A percentile compares a stretch with the other conserved stretches of the same genome.
phyloP scores from a whole-genome alignment of 208 protist genomes.

The Vickermania ingenoplastis region DNA sequence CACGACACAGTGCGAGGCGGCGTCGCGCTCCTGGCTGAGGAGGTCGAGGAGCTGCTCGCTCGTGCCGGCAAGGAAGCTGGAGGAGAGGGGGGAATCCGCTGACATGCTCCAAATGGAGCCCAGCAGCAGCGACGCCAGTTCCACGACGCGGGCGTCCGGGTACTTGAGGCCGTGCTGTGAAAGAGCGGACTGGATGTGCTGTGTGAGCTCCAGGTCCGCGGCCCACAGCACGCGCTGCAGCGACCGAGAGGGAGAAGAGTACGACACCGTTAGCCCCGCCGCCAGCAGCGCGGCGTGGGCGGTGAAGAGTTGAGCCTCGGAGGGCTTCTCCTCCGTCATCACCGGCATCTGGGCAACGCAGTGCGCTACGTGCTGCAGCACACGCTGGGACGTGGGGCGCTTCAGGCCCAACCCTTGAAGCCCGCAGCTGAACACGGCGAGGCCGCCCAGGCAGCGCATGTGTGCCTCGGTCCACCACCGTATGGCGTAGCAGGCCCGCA shows the following conservation, averaged over 20 bases:
- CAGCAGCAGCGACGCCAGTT: slow-evolving; percentile 46
- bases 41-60: slow-evolving; percentile 73
- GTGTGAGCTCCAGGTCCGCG: slow-evolving; percentile 29
- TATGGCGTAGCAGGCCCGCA: slow-evolving; percentile 31
- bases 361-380: slow-evolving; percentile 42
- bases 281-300: slow-evolving; percentile 34
- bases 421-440: slow-evolving; percentile 12
- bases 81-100: not conserved
- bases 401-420: not conserved
- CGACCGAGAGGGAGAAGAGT: slow-evolving; percentile 25
- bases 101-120: slow-evolving; percentile 42
- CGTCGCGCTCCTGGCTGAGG: slow-evolving; percentile 49
- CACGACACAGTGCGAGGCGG: slow-evolving; percentile 50
- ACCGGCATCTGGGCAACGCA: slow-evolving; percentile 28
- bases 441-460: slow-evolving; percentile 16
- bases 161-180: slow-evolving; percentile 60
- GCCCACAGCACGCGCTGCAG: slow-evolving; percentile 51
- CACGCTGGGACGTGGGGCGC: slow-evolving; percentile 1
- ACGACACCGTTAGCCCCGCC: slow-evolving; percentile 25
- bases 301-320: slow-evolving; percentile 20
- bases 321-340: slow-evolving; percentile 10
- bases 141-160: slow-evolving; percentile 36
- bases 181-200: slow-evolving; percentile 57
- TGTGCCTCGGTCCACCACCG: slow-evolving; percentile 38
- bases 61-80: slow-evolving; percentile 24